Conservation (phyloP, 1,139 yeast genomes). For the Taphrina betulina region DNA sequence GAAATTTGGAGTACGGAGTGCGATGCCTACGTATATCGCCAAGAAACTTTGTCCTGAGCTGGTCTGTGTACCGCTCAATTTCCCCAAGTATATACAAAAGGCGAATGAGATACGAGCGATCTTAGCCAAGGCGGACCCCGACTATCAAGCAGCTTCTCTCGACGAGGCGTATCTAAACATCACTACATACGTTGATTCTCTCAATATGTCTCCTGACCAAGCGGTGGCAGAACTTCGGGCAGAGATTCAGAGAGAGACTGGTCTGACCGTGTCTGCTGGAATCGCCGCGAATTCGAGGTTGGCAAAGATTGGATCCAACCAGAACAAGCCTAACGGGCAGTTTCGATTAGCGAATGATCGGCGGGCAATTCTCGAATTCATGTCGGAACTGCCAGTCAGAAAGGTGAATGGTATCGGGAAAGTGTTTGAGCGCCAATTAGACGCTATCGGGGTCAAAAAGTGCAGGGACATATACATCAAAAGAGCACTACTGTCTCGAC, state of each 20-base stretch:
- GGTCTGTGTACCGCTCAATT: slow-evolving; percentile 60
- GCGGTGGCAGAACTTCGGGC: slow-evolving; percentile 49
- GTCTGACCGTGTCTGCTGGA: slow-evolving; percentile 69
- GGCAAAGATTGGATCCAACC: slow-evolving; percentile 64
- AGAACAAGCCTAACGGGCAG: slow-evolving; percentile 70
- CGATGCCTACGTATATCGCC: slow-evolving; percentile 73
- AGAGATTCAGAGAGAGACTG: slow-evolving; percentile 50
- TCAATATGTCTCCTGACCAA: slow-evolving; percentile 36
- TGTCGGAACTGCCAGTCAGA: slow-evolving; percentile 38
- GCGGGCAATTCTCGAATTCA: slow-evolving; percentile 38
- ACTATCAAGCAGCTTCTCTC: slow-evolving; percentile 67
- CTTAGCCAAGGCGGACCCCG: slow-evolving; percentile 41
- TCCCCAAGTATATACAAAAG: slow-evolving; percentile 58
- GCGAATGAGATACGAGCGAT: slow-evolving; percentile 54
- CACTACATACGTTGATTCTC: slow-evolving; percentile 40
- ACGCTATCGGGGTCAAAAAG: slow-evolving; percentile 37
- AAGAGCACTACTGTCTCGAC: slow-evolving; percentile 35
- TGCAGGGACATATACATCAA: slow-evolving; percentile 38
- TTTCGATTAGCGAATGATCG: slow-evolving; percentile 40
- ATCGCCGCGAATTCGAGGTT: slow-evolving; percentile 59
- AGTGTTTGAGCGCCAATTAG: slow-evolving; percentile 40
- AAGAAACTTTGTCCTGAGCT: slow-evolving; percentile 58
- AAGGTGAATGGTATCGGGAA: slow-evolving; percentile 40
- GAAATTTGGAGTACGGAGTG: slow-evolving; percentile 58
- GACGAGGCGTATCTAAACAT: slow-evolving; percentile 74